phyloP scores from a whole-genome alignment of 768 basidiomycete species.

The Amanita rubescens region DNA sequence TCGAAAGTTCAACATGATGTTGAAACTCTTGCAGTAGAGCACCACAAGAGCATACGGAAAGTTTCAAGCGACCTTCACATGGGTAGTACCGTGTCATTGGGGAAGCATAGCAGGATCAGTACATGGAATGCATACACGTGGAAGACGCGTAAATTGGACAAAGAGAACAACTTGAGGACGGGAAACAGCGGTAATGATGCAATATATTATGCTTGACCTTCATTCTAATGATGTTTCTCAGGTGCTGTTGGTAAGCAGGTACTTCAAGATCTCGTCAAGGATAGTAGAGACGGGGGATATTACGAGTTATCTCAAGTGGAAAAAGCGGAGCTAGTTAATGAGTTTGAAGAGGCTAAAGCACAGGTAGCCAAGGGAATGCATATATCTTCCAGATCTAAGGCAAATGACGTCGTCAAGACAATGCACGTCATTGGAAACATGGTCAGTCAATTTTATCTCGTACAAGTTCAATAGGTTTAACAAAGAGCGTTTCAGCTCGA shows the following conservation, averaged over 20 bases:
- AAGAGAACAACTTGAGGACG: not conserved
- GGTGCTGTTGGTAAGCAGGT: not conserved
- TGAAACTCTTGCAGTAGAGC: not conserved
- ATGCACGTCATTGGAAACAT: not conserved
- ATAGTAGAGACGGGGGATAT: not conserved
- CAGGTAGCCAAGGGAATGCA: not conserved
- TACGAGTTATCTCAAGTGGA: not conserved
- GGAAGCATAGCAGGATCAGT: not conserved
- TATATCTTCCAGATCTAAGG: not conserved
- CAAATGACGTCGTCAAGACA: not conserved
- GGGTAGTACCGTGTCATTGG: not conserved
- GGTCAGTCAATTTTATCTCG: not conserved
- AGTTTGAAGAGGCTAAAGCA: not conserved
- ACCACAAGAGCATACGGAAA: not conserved
- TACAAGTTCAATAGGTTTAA: not conserved
- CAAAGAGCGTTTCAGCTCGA: not conserved
- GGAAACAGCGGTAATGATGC: not conserved
- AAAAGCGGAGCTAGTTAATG: not conserved
- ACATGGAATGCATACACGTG: not conserved
- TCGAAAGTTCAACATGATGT: not conserved
- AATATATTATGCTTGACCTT: not conserved
- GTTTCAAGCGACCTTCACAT: not conserved
- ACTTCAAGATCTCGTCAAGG: not conserved
- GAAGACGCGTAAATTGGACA: not conserved
- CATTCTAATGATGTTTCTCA: not conserved